Evolutionary conservation across 768 basidiomycete genomes (phyloP).

Genomic region (Trametes elegans): DNA sequence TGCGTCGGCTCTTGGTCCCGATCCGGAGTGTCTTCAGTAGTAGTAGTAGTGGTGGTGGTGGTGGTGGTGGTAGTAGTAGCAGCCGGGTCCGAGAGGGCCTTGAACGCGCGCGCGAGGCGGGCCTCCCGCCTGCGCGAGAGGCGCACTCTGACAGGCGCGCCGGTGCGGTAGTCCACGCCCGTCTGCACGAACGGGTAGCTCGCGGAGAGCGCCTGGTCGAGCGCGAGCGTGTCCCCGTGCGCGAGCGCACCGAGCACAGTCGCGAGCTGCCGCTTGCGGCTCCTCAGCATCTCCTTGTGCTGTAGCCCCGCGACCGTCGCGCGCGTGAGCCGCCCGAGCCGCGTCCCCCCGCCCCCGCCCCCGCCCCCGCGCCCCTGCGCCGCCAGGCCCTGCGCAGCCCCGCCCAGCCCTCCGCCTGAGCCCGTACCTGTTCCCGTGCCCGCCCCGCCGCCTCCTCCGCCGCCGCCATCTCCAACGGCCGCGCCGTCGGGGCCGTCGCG

Average conservation of each 20-base stretch:
- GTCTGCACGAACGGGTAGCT: constrained; percentile 39
- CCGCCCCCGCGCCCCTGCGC: constrained; percentile 4
- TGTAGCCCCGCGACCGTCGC: constrained; percentile 69
- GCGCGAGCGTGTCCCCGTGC: constrained; percentile 65
- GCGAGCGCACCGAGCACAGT: constrained; percentile 67
- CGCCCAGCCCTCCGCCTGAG: background rate
- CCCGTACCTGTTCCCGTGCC: background rate
- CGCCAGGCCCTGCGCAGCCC: background rate
- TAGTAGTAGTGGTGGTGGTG: too few species aligned
- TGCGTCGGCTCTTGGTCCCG: background rate
- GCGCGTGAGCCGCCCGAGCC: constrained; percentile 49
- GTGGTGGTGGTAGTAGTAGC: constrained; percentile 37
- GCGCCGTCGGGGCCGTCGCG: constrained; percentile 21
- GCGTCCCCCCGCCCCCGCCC: too few species aligned
- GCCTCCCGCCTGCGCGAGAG: constrained; percentile 54
- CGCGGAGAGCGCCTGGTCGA: constrained; percentile 74
- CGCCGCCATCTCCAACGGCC: background rate
- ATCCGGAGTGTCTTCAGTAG: background rate
- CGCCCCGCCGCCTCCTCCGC: constrained; percentile 27
- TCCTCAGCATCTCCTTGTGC: constrained; percentile 72
- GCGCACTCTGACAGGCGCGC: constrained; percentile 39
- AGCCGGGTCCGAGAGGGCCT: constrained; percentile 33
- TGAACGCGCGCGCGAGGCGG: constrained; percentile 47
- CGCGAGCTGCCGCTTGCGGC: constrained; percentile 67
- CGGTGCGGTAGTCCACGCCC: constrained; percentile 22